Base-by-base conservation (phyloP, 768 basidiomycete genomes). In the Austroboletus eburneus region DNA sequence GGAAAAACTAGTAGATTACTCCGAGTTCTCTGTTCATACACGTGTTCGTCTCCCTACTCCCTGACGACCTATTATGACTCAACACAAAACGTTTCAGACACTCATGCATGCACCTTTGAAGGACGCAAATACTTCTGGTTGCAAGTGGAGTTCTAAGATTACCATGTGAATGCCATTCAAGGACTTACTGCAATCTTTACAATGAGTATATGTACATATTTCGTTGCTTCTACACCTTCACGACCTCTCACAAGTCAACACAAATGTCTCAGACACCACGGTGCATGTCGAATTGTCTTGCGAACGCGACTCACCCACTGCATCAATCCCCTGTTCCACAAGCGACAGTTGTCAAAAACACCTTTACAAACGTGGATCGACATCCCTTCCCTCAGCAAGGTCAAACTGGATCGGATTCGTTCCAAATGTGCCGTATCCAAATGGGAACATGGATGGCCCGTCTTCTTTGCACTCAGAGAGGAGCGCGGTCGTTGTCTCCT, bases 341-440 rank as follows among this genome's bases (percentile, higher is more conserved):
- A 33, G 14, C 51, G n/a, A 57, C 55, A n/a, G 43, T 54, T 43
- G 58, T 54, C 49, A 59, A 34, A 38, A 59, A 59, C 4, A 59
- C 27, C 34, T 51, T 59, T 49, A 59, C 54, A 32, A 59, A 59
- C 13, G 51, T 55, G 2, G 58, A 56, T 59, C 58, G 2, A 7
- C 43, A 5, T 37, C 5, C 4, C 32, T 10, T 14, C 24, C 47
- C 0, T 17, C 20, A 1, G 48, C 46, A 3, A 56, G 48, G 39
- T 49, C 51, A 18, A 59, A 51, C 27, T 59, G 45, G 40, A 59
- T 46, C 7, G 57, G 40, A 27, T 59, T 23, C 4, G 51, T 53
- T 8, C 57, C 54, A 20, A 54, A 59, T 10, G 24, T 55, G 3
- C 57, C 57, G 18, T 57, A 57, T 34, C 57, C 58, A n/a, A 50